A percentile compares a stretch with the other conserved stretches of the same genome.
These are phyloP conservation scores for Scolecobasidium constrictum DNA, from an alignment of 2,329 filamentous ascomycete species.

Conservation along the genomic window DNA sequence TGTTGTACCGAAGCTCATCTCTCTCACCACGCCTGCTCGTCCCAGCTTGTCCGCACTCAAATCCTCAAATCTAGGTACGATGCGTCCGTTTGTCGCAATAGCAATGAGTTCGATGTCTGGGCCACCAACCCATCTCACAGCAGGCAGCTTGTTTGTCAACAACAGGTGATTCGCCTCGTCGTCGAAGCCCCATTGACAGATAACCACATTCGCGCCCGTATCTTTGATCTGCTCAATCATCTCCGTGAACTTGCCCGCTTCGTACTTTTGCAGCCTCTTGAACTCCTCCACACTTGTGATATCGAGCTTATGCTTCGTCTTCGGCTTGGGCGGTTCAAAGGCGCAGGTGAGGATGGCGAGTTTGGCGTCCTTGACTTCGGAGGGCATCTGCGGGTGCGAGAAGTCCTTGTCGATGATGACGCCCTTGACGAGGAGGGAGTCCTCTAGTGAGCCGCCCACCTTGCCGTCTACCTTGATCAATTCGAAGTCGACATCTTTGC, in stretches of 20 bases:
- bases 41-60: constrained; percentile 85
- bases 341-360: constrained; percentile 95
- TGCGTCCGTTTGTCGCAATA: constrained; percentile 95
- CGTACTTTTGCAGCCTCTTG: constrained; percentile 93
- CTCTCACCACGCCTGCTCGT: constrained; percentile 75
- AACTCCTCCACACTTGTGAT: constrained; percentile 97
- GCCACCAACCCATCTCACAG: constrained; percentile 94
- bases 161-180: constrained; percentile 97
- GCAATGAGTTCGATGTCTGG: constrained; percentile 98
- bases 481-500: constrained; percentile 97
- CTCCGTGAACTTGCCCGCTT: constrained; percentile 90
- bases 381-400: constrained; percentile 97
- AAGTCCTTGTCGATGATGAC: constrained; percentile 99
- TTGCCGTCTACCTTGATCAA: constrained; percentile 99
- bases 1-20: constrained; percentile 95
- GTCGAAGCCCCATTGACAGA: constrained; percentile 99
- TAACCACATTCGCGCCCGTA: constrained; percentile 91
- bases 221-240: constrained; percentile 99
- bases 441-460: constrained; percentile 86
- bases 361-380: constrained; percentile 89
- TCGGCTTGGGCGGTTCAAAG: constrained; percentile 97
- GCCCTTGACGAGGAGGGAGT: constrained; percentile 89
- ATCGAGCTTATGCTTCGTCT: constrained; percentile 99
- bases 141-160: constrained; percentile 89
- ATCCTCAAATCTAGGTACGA: constrained; percentile 95